A percentile compares a stretch with the other conserved stretches of the same genome.
Conservation (phyloP, 192 early-diverging fungal species). For the Backusella tarrabulga region DNA sequence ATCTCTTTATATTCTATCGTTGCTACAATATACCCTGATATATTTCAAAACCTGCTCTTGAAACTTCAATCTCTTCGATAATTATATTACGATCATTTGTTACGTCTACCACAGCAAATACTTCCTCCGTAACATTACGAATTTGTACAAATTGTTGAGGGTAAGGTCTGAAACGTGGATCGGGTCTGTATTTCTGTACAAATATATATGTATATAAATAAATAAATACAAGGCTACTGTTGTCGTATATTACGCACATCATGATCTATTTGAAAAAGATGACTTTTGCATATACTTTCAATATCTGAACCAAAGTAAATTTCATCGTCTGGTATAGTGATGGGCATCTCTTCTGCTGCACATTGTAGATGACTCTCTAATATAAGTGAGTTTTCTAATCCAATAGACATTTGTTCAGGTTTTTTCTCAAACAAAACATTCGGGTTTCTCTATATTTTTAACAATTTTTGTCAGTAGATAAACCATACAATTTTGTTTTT, state of each 20-base stretch:
- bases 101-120: conserved; percentile 52
- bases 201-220: neutral
- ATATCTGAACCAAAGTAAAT: conserved; percentile 29
- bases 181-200: conserved; percentile 41
- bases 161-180: conserved; percentile 41
- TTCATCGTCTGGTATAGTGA: conserved; percentile 21
- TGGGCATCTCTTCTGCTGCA: conserved; percentile 62
- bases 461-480: neutral
- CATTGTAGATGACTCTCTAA: conserved; percentile 67
- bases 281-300: conserved; percentile 17
- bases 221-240: neutral
- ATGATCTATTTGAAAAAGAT: conserved; percentile 15
- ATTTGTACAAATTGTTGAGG: conserved; percentile 47
- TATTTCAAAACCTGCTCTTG: conserved; percentile 51
- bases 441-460: conserved; percentile 32
- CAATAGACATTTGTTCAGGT: conserved; percentile 34
- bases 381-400: conserved; percentile 36
- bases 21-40: conserved; percentile 46
- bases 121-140: conserved; percentile 47
- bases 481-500: neutral
- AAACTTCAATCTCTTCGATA: conserved; percentile 53
- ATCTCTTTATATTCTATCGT: neutral
- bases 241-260: neutral
- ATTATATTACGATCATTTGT: conserved; percentile 35
- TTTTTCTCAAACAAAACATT: conserved; percentile 48